A percentile compares a stretch with the other conserved stretches of the same genome.
These are phyloP conservation scores for Arthrinium phaeospermum DNA, from an alignment of 2,329 filamentous ascomycete genomes.

Conservation along the genomic window DNA sequence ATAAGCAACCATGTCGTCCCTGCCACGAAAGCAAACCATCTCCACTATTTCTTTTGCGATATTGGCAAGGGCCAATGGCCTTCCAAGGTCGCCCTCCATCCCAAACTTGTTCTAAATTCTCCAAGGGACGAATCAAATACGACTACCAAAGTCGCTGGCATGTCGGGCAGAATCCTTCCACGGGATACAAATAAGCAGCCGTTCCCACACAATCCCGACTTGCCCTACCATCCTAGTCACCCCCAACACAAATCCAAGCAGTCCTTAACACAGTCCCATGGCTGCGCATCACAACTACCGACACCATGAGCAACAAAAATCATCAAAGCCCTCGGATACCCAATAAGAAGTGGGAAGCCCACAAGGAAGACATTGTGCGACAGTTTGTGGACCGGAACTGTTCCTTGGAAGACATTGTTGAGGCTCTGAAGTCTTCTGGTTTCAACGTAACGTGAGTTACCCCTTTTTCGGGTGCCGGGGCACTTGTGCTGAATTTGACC, in stretches of 20 bases:
- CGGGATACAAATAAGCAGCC: no score
- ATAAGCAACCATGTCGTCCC: not conserved
- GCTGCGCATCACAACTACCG: no score
- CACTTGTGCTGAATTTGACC: not conserved
- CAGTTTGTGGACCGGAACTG: not conserved
- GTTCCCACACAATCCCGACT: no score
- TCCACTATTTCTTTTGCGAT: not conserved
- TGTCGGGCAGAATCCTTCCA: no score
- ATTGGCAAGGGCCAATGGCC: not conserved
- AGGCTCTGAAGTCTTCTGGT: not conserved
- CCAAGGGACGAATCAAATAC: no score
- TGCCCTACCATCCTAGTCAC: not conserved
- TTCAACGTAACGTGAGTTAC: not conserved
- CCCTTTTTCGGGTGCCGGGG: not conserved
- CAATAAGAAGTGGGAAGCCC: not conserved
- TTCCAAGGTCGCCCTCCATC: not conserved
- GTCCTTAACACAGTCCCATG: not conserved
- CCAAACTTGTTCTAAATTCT: no score
- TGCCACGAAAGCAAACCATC: not conserved
- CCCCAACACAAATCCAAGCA: not conserved
- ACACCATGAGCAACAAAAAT: not conserved
- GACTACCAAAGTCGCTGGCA: no score
- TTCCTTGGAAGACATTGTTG: not conserved
- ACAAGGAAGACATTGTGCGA: not conserved
- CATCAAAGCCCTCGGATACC: not conserved